Evolutionary conservation across 164 flowering plant species (phyloP), one percentile per base, ranked within the genome.

Genomic region (Vitis cinerea): DNA sequence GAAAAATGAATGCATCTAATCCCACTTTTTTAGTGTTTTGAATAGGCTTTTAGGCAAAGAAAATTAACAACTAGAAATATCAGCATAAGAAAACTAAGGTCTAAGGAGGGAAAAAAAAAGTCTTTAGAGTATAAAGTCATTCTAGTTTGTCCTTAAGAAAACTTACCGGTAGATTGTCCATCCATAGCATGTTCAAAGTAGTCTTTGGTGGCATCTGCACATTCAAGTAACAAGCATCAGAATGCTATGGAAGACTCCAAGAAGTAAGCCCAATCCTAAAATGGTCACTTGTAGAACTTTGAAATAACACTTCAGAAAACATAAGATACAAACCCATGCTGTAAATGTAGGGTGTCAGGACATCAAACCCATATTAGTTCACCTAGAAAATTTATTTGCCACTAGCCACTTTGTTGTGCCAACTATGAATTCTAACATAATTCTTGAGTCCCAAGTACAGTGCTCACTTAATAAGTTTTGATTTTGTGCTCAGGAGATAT

Each of bases 191-290:
- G 80, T 50, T 83, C 73, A 60, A 82, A 89, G 70, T 85, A 87
- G 3, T 83, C 88, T 75, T 85, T 89, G 8, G 87, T 76, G 55
- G 91, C 92, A 84, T 91, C 97, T 91, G 91, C 80, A 77, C 2
- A 52, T 66, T 53, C 65, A 67, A 50, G 29, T 8, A 31, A 59
- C 65, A 60, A 53, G 70, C 16, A 50, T 31, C 19, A 44, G 19
- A 15, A 50, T 30, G 16, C 27, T 23, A 23, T 23, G 27, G 27
- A 23, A 23, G 27, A 23, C 27, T 23, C 27, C 27, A 23, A 23
- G 27, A 12, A 50, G 15, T 50, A 2, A 14, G 49, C 7, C 10
- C 44, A 37, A 37, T 37, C 44, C 44, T 37, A 50, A 51, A 27
- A 17, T 1, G 59, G 23, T 57, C 44, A 37, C 44, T 37, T 0